Evolutionary conservation across 305 asterid genomes (phyloP).

Genomic region (Salvia sclarea): DNA sequence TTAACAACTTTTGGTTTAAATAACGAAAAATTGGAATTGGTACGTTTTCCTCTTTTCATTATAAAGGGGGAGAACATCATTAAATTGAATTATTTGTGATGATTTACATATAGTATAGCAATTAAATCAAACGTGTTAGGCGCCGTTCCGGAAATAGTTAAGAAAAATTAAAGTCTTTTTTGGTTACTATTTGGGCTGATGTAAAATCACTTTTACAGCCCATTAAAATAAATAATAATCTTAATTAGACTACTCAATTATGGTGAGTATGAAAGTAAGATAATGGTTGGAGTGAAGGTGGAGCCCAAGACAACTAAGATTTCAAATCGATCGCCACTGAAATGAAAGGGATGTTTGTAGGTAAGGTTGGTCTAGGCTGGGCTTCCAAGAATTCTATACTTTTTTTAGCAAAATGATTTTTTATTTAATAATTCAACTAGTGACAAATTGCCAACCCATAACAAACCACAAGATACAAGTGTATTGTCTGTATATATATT

Average conservation of each 20-base stretch:
- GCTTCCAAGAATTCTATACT: background rate
- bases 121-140: no score
- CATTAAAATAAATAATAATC: no score
- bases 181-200: no score
- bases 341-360: conserved; percentile 14
- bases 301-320: conserved; percentile 23
- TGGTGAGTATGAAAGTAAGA: background rate
- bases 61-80: no score
- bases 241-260: background rate
- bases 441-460: background rate
- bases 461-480: background rate
- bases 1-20: no score
- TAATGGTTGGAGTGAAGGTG: background rate
- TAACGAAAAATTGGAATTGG: no score
- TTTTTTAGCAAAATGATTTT: background rate
- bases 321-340: conserved; percentile 3
- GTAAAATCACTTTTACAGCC: no score
- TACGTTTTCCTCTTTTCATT: no score
- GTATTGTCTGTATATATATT: background rate
- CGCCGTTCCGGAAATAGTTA: no score
- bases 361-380: background rate
- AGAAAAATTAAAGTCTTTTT: no score
- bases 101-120: no score
- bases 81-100: no score
- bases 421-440: background rate